Base-by-base conservation (phyloP, 176 grass and related monocot genomes). In the Saccharum officinarum region DNA sequence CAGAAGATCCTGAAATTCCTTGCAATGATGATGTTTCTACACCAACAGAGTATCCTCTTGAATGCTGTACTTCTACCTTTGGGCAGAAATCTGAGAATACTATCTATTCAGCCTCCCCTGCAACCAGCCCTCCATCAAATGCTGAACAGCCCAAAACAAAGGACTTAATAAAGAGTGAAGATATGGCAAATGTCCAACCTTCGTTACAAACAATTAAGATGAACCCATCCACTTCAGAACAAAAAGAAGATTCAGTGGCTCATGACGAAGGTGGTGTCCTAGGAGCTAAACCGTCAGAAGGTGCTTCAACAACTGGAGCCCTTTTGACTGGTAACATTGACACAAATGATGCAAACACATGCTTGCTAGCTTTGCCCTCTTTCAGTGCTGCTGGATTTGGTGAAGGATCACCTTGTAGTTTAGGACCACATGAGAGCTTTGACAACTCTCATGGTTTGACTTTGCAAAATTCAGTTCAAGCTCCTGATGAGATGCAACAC, bases 1-100 rank as follows among this genome's bases (percentile, higher is more conserved):
- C 81, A 65, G 92, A 94, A 81, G 87, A 94, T 79, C 71, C 84
- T 82, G 92, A 94, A 66, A 91, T 94, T 62, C 92, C 92, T 76
- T 91, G 81, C 81, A 94, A 94, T 39, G 89, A 85, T n/a, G 89
- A 94, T 75, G 12, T 84, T 82, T 28, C 82, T 89, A 26, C 84
- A 67, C 68, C 82, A 78, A 34, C 10, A 16, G 88, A 84, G 72
- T 66, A 39, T 39, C 79, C 83, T 71, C 42, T 71, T 20, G 69
- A 80, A 47, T 87, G 41, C 73, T 34, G 54, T 67, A 38, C 69
- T 78, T 45, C 82, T 88, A 41, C 54, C 76, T 77, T 68, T 15
- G 85, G 69, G 25, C 77, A 81, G 55, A 90, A 84, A 62, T 84
- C 88, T 10, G 77, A 85, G 31, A 67, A 80, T 5, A 38, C 41